Percentiles rank a stretch among this genome's conserved stretches.
Evolutionary conservation across 2,329 filamentous ascomycete genomes (phyloP).

Genomic region (Pestalotiopsis sp.): DNA sequence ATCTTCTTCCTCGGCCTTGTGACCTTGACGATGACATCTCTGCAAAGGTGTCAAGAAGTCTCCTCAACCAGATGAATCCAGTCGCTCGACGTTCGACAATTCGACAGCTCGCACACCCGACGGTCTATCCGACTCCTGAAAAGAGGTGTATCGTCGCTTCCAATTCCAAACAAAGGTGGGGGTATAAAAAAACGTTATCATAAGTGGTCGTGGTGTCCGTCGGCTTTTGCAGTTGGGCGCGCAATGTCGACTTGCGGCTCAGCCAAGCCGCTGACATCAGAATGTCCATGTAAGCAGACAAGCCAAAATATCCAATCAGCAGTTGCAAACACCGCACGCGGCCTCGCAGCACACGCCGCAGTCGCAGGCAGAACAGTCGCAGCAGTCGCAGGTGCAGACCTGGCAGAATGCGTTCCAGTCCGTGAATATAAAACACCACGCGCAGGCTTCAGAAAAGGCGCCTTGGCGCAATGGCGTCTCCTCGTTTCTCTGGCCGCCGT

Average conservation of each 20-base stretch:
- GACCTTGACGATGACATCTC: not conserved
- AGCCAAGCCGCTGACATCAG: not conserved
- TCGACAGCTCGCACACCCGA: not conserved
- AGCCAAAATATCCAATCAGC: not conserved
- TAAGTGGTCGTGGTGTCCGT: not conserved
- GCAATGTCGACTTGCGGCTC: not conserved
- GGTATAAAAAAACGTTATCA: not conserved
- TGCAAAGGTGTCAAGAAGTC: not conserved
- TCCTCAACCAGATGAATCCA: not conserved
- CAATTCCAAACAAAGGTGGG: not conserved
- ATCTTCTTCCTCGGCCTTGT: not conserved
- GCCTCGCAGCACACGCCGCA: not conserved
- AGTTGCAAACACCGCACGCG: not conserved
- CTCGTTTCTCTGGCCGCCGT: not conserved
- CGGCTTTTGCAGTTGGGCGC: not conserved
- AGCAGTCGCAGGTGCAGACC: not conserved
- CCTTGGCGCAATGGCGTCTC: not conserved
- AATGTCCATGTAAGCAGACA: not conserved
- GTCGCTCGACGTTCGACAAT: not conserved
- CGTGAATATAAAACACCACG: constrained; percentile 6
- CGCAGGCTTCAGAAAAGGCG: not conserved
- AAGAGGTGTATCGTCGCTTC: not conserved
- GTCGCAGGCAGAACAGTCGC: not conserved
- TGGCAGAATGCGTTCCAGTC: constrained; percentile 1
- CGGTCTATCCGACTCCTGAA: not conserved